A percentile compares a stretch with the other conserved stretches of the same genome.
Conservation (phyloP, 352 stramenopile species). For the Pythium apleroticum region DNA sequence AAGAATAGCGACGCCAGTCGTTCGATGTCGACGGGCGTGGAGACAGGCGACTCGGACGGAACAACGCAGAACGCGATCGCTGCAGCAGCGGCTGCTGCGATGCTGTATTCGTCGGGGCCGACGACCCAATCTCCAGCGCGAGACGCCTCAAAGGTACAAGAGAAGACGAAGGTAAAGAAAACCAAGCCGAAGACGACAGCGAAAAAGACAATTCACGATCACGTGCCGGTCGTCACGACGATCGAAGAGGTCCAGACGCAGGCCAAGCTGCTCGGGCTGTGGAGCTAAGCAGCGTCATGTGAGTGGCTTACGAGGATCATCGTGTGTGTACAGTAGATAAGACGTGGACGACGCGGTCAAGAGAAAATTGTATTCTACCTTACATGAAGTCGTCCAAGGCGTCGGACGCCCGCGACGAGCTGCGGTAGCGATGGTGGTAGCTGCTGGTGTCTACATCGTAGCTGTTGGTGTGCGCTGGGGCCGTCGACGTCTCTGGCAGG, state of each 20-base stretch:
- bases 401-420: conserved; percentile 1
- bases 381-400: conserved; percentile 22
- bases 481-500: not conserved
- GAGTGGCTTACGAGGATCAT: too few species aligned
- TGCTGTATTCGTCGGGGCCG: conserved; percentile 20
- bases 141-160: not conserved
- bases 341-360: not conserved
- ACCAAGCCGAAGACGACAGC: not conserved
- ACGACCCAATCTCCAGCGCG: not conserved
- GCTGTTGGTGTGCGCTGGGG: not conserved
- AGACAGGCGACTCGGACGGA: not conserved
- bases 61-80: not conserved
- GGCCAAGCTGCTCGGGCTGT: conserved; percentile 27
- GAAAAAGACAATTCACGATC: not conserved
- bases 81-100: conserved; percentile 18
- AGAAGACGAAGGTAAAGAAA: conserved; percentile 2
- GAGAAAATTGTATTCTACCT: not conserved
- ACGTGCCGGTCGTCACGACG: conserved; percentile 9
- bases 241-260: conserved; percentile 29
- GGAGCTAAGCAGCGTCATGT: conserved; percentile 19
- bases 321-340: not conserved
- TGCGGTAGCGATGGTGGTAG: conserved; percentile 1
- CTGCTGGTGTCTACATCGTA: not conserved
- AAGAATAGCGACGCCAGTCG: not conserved
- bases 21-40: not conserved